phyloP scores from a whole-genome alignment of 129 eudicot genomes.

The Flaveria bidentis region DNA sequence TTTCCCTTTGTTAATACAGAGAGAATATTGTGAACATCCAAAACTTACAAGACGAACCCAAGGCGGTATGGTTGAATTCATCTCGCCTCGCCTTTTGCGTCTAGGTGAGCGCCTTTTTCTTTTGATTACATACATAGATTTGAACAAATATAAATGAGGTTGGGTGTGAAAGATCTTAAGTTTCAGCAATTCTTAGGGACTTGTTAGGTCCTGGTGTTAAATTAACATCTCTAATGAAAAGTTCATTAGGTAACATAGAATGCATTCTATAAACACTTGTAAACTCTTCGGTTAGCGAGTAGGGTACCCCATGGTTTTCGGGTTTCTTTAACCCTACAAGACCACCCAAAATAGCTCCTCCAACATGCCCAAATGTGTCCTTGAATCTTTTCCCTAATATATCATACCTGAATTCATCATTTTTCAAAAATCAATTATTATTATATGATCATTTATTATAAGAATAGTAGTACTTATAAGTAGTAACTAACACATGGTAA shows the following conservation, averaged over 20 bases:
- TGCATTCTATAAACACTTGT: constrained; percentile 64
- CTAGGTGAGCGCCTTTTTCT: too few species aligned
- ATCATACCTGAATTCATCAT: constrained; percentile 32
- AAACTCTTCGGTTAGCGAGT: constrained; percentile 70
- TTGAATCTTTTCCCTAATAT: constrained; percentile 57
- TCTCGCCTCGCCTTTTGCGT: too few species aligned
- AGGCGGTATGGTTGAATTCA: too few species aligned
- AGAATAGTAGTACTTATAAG: too few species aligned
- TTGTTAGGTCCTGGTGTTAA: constrained; percentile 53
- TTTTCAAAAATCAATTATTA: too few species aligned
- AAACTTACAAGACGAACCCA: too few species aligned
- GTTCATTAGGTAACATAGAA: constrained; percentile 53
- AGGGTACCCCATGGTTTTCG: constrained; percentile 59
- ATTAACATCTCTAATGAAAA: constrained; percentile 41
- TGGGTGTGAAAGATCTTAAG: constrained; percentile 30
- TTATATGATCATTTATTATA: too few species aligned
- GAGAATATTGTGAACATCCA: too few species aligned
- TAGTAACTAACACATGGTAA: too few species aligned
- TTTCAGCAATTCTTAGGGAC: constrained; percentile 44
- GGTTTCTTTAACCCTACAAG: constrained; percentile 54
- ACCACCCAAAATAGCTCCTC: constrained; percentile 55
- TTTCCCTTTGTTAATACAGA: too few species aligned
- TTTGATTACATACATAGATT: too few species aligned
- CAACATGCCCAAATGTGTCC: constrained; percentile 59
- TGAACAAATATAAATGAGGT: neutral